Evolutionary conservation across 805 yeast species (phyloP).

Genomic region (Yamadazyma phyllophila): DNA sequence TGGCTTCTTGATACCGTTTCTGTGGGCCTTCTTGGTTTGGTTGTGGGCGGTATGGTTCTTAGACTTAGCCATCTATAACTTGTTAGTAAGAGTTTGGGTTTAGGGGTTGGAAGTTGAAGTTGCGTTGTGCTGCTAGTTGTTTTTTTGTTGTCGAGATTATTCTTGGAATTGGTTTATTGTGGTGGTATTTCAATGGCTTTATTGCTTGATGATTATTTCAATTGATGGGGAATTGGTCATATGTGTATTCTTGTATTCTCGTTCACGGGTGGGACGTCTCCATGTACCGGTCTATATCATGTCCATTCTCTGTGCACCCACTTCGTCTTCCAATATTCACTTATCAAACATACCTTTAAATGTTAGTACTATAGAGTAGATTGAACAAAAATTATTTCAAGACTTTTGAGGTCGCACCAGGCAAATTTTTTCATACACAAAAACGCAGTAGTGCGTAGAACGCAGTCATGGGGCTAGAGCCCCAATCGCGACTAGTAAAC

Average conservation of each 20-base stretch:
- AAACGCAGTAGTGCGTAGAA: neutral
- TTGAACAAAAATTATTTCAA: constrained; percentile 8
- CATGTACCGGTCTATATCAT: too few species aligned
- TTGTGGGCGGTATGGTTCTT: constrained; percentile 99
- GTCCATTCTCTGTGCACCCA: neutral
- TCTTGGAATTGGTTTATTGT: too few species aligned
- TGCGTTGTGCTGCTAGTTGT: neutral
- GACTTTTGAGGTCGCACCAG: neutral
- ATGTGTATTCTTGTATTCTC: too few species aligned
- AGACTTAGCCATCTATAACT: constrained; percentile 82
- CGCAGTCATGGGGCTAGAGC: constrained; percentile 13
- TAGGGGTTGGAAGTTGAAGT: neutral
- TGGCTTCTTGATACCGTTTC: constrained; percentile 99
- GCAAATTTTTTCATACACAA: constrained; percentile 6
- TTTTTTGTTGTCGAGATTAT: neutral
- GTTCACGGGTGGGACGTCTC: too few species aligned
- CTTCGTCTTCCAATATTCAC: neutral
- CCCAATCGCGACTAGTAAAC: constrained; percentile 1
- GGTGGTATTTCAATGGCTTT: too few species aligned
- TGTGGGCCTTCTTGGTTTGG: constrained; percentile 99
- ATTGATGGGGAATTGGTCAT: too few species aligned
- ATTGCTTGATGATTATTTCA: too few species aligned
- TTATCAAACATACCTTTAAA: constrained; percentile 9
- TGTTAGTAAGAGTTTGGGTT: constrained; percentile 24
- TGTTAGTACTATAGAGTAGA: constrained; percentile 5